Percentiles rank a stretch among this genome's conserved stretches.
Conservation (phyloP, 306 rosid genomes). For the Phaseolus lunatus region DNA sequence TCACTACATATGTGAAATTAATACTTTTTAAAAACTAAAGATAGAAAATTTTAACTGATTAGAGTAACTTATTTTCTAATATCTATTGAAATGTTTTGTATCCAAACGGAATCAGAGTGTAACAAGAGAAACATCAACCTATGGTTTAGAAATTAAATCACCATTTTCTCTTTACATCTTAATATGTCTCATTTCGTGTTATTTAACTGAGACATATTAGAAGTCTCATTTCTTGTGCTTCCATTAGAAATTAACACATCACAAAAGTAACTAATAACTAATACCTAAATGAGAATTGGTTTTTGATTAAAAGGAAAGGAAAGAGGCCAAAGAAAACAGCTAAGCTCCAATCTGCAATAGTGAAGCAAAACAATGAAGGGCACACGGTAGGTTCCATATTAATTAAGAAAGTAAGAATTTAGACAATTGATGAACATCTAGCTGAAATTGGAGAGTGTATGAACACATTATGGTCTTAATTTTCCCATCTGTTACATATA, state of each 20-base stretch:
- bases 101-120: not conserved
- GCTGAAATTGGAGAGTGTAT: constrained; percentile 35
- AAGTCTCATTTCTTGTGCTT: constrained; percentile 1
- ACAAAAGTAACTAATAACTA: not conserved
- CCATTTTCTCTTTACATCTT: too few species aligned
- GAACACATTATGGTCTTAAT: constrained; percentile 39
- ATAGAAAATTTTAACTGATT: too few species aligned
- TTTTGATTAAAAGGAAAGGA: not conserved
- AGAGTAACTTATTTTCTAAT: too few species aligned
- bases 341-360: not conserved
- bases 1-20: too few species aligned
- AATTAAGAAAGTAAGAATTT: constrained; percentile 33
- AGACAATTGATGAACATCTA: constrained; percentile 35
- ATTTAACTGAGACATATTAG: not conserved
- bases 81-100: too few species aligned
- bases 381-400: not conserved
- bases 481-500: constrained; percentile 51
- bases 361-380: constrained; percentile 18
- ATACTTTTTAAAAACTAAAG: too few species aligned
- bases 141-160: not conserved
- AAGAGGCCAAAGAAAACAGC: not conserved
- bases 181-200: not conserved
- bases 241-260: not conserved
- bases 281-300: not conserved
- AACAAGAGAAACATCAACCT: not conserved